These are phyloP conservation scores for Sporopachydermia lactativora DNA, from an alignment of 805 yeast species.

Conservation along the genomic window DNA sequence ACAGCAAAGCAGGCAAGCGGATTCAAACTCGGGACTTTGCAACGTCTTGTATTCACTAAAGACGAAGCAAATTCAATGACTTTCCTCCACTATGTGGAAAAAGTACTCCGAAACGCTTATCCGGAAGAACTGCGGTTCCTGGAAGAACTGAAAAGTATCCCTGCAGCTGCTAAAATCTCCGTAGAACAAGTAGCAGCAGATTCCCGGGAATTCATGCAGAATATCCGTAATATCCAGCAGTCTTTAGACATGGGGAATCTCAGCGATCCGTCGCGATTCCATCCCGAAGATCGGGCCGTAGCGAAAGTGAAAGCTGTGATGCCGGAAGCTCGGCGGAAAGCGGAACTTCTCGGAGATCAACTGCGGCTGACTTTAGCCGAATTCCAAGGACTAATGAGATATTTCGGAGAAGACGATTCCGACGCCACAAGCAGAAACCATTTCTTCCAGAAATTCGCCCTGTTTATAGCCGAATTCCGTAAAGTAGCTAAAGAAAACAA, in stretches of 20 bases:
- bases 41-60: slow-evolving; percentile 78
- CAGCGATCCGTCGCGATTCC: slow-evolving; percentile 64
- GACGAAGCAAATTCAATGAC: slow-evolving; percentile 81
- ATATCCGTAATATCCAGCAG: slow-evolving; percentile 53
- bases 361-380: slow-evolving; percentile 46
- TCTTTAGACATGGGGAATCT: slow-evolving; percentile 75
- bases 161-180: slow-evolving; percentile 54
- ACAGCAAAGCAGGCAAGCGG: slow-evolving; percentile 86
- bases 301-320: slow-evolving; percentile 46
- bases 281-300: slow-evolving; percentile 70
- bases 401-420: slow-evolving; percentile 78
- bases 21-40: slow-evolving; percentile 80
- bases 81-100: slow-evolving; percentile 85
- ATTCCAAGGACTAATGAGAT: slow-evolving; percentile 58
- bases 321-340: slow-evolving; percentile 63
- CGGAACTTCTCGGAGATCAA: slow-evolving; percentile 49
- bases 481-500: slow-evolving; percentile 70
- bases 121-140: slow-evolving; percentile 66
- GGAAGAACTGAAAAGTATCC: slow-evolving; percentile 51
- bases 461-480: slow-evolving; percentile 66
- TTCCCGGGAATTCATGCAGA: slow-evolving; percentile 46
- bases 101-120: slow-evolving; percentile 67
- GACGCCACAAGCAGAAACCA: slow-evolving; percentile 54
- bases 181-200: slow-evolving; percentile 72
- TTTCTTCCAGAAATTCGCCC: slow-evolving; percentile 69